Base-by-base conservation (phyloP, 371 early-diverging fungal genomes). In the Mortierella sp. region DNA sequence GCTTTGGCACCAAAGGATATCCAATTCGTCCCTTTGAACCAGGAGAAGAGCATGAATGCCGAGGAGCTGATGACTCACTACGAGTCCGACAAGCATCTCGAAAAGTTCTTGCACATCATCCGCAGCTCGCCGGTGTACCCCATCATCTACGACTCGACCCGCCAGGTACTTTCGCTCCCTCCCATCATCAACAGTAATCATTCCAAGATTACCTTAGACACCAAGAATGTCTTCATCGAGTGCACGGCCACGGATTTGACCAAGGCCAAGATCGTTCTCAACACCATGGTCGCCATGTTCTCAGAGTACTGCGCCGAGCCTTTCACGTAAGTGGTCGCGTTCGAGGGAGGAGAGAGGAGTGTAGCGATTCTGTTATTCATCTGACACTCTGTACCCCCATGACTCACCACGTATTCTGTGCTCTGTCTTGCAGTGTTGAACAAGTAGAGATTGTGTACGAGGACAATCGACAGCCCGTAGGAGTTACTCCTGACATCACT, bases 131-230 rank as follows among this genome's bases (percentile, higher is more conserved):
- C 98, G 2, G 91, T 91, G 38, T 99, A 93, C 82, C 98, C 98
- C 26, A 92, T 98, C 39, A 90, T 99, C 47, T 90, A 85, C 66
- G 99, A 99, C 82, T 83, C 87, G 58, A 90, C 91, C 42, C 89
- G 91, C 46, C 81, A 82, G 43, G 97, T 99, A 8, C 84, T 97
- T 70, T 98, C 98, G 50, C 85, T 99, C 58, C 99, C 99, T n/a
- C 99, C 99, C 31, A 94, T 99, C 79, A 99, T 99, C 86, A 99
- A 99, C 91, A 90, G 95, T 64, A 93, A 99, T 57, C 94, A 94
- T 80, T 95, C 97, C 64, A 99, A 99, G 87, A 99, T 99, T 80
- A 91, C 91, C 27, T 81, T 94, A 60, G 83, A 93, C 28, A 99
- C 99, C 46, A 96, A 93, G 85, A 98, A 99, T 76, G 93, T 99